Evolutionary conservation across 345 rosid genomes (phyloP), one percentile per base, ranked within the genome.

Genomic region (Acer saccharum): DNA sequence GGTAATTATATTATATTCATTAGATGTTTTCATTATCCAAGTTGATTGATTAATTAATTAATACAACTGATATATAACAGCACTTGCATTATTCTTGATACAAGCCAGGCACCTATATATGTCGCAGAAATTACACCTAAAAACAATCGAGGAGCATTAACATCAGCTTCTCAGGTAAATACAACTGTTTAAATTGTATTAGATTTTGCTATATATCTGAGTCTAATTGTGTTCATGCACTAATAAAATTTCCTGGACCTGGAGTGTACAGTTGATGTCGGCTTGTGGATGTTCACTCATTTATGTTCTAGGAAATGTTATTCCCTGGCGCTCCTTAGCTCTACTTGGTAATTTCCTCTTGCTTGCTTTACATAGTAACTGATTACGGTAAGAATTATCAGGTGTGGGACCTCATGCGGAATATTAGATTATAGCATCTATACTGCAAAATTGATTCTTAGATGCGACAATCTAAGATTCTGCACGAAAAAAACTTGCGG

Each of bases 291-390:
- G 73, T 6, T 72, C 75, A 10, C 6, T 55, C 7, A 1, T 60
- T 12, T 83, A 66, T 66, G 44, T 73, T 46, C 18, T 76, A 43
- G 85, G 85, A 54, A 79, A 52, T 21, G 7, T 76, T 44, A 10
- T 79, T 73, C 35, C 72, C 10, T 79, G 85, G 83, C 76, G 78
- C 63, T 11, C 21, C 29, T 69, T 83, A 50, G 70, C 85, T 21
- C 12, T 73, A 65, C 64, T 76, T 1, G 83, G 85, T 79, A 72
- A 58, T 12, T 50, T 16, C 18, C 62, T 27, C 3, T 39, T 32
- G 27, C 0, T 0, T 6, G 16, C 39, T 4, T 35, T 35, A 35
- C 39, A 35, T 35, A 35, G 39, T 35, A 35, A 35, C 39, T 1
- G 6, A 35, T 35, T 35, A 35, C 0, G 39, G 39, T 35, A 35